A percentile compares a stretch with the other conserved stretches of the same genome.
These are phyloP conservation scores for Hypoxylon subgilvum DNA, from an alignment of 495 filamentous ascomycete species.

Conservation along the genomic window DNA sequence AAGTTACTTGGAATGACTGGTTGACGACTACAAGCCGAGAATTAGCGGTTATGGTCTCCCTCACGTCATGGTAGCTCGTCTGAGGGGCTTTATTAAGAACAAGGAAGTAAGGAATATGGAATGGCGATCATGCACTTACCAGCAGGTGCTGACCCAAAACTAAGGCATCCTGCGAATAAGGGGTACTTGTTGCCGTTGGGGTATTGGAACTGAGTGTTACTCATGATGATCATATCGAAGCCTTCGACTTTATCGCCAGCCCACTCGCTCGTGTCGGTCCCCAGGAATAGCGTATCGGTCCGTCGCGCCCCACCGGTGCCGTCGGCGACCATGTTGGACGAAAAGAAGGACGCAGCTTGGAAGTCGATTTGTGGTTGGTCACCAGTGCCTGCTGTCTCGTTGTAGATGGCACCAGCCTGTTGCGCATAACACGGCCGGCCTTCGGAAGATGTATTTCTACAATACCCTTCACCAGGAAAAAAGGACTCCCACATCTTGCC, in stretches of 20 bases:
- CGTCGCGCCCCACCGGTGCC: constrained; percentile 1
- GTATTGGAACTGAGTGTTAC: constrained; percentile 12
- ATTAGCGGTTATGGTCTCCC: background rate
- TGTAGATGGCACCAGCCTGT: constrained; percentile 17
- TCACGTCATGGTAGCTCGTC: too few relatives aligned
- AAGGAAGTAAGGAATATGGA: too few relatives aligned
- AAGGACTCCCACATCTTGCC: constrained; percentile 29
- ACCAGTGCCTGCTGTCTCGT: constrained; percentile 7
- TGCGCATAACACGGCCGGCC: constrained; percentile 21
- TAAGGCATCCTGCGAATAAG: constrained; percentile 23
- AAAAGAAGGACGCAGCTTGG: background rate
- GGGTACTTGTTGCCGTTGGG: constrained; percentile 11
- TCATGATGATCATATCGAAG: constrained; percentile 18
- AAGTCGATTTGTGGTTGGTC: background rate
- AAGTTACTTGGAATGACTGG: constrained; percentile 5
- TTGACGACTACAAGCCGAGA: constrained; percentile 3
- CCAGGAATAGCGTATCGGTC: constrained; percentile 1
- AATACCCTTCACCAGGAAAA: constrained; percentile 13
- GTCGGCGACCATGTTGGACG: background rate
- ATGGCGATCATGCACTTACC: constrained; percentile 17
- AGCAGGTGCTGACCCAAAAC: constrained; percentile 12
- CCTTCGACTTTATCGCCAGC: background rate
- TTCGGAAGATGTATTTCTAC: constrained; percentile 5
- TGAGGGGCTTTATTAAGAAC: too few relatives aligned
- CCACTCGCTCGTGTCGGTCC: constrained; percentile 11